phyloP scores from a whole-genome alignment of 2,329 filamentous ascomycete genomes.

The Epichloe baconii region DNA sequence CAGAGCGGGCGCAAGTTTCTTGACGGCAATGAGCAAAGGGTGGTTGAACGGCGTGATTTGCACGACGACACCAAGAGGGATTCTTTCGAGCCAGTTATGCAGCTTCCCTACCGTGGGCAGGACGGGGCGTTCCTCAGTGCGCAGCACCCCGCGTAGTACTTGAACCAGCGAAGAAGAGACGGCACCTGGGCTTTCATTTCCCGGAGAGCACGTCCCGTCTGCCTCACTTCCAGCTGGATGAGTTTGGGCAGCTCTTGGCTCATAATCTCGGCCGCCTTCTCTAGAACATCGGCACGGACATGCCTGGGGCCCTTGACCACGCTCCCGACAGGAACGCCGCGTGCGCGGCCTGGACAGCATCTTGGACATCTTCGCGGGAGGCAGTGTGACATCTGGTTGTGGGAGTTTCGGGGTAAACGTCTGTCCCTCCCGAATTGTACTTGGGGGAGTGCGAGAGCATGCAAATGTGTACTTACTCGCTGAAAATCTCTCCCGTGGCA shows the following conservation, averaged over 20 bases:
- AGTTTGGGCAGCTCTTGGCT: constrained; percentile 35
- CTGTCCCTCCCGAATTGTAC: not conserved
- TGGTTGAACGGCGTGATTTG: constrained; percentile 48
- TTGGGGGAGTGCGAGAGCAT: not conserved
- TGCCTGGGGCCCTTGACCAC: no score
- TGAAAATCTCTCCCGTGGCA: constrained; percentile 37
- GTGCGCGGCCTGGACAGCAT: constrained; percentile 33
- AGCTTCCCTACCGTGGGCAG: constrained; percentile 50
- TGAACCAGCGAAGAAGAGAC: constrained; percentile 55
- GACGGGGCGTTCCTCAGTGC: constrained; percentile 53
- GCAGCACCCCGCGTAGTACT: constrained; percentile 55
- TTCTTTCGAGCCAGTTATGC: constrained; percentile 41
- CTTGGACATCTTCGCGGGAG: constrained; percentile 16
- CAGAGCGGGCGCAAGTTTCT: constrained; percentile 48
- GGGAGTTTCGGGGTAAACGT: not conserved
- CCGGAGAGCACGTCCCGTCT: constrained; percentile 54
- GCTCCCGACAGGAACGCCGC: constrained; percentile 26
- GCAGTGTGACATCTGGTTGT: constrained; percentile 16
- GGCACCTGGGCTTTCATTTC: constrained; percentile 61
- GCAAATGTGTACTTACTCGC: constrained; percentile 24
- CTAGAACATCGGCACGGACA: no score
- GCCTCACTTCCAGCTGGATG: constrained; percentile 49
- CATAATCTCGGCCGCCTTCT: no score
- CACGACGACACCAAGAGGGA: constrained; percentile 44
- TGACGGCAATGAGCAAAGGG: constrained; percentile 43